A percentile compares a stretch with the other conserved stretches of the same genome.
These are phyloP conservation scores for Dunaliella primolecta DNA, from an alignment of 139 green algal species.

Conservation along the genomic window DNA sequence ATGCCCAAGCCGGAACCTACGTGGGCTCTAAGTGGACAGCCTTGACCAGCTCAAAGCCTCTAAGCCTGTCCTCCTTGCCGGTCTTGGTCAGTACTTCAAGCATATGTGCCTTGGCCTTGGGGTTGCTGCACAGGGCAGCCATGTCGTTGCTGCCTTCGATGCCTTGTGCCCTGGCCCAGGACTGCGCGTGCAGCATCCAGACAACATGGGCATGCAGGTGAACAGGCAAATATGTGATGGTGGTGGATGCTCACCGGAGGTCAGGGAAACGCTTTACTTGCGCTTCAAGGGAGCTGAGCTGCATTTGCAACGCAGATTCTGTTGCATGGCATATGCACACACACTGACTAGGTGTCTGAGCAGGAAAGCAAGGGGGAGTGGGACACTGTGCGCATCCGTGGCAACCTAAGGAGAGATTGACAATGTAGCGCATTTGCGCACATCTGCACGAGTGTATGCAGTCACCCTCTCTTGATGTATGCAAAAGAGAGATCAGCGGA, in stretches of 20 bases:
- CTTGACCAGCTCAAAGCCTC: constrained; percentile 82
- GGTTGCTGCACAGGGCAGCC: constrained; percentile 36
- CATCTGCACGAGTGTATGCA: neutral
- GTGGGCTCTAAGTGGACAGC: constrained; percentile 64
- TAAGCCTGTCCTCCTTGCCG: constrained; percentile 85
- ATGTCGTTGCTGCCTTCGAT: constrained; percentile 31
- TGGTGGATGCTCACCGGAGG: too few relatives aligned
- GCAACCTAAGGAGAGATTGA: too few relatives aligned
- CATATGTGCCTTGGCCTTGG: constrained; percentile 29
- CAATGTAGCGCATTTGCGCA: neutral
- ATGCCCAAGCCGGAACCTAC: too few relatives aligned
- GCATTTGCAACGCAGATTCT: too few relatives aligned
- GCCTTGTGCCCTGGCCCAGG: constrained; percentile 59
- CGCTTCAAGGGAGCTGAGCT: too few relatives aligned
- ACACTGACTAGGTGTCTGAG: too few relatives aligned
- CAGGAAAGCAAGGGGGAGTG: too few relatives aligned
- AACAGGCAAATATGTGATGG: too few relatives aligned
- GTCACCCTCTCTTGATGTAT: neutral
- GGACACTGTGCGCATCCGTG: too few relatives aligned
- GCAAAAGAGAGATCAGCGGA: neutral
- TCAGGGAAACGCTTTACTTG: too few relatives aligned
- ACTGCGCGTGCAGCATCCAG: constrained; percentile 1
- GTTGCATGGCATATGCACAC: too few relatives aligned
- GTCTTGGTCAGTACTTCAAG: constrained; percentile 45
- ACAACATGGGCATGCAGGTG: neutral